Evolutionary conservation across 2,329 filamentous ascomycete genomes (phyloP).

Genomic region (Botrytis fabae): DNA sequence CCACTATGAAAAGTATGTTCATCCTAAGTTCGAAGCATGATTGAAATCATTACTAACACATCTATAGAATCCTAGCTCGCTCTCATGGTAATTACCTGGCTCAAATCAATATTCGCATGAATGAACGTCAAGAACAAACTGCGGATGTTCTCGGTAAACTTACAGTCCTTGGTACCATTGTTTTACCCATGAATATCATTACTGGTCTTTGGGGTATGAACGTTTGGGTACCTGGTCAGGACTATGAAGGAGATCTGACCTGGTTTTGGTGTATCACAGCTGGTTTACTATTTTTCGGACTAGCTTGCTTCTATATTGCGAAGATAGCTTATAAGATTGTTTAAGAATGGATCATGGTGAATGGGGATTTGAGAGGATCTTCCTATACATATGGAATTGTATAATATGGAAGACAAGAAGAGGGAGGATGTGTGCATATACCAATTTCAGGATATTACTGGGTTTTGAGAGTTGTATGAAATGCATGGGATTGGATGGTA

Average conservation of each 20-base stretch:
- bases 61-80: constrained; percentile 74
- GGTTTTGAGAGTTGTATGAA: not conserved
- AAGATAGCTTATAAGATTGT: constrained; percentile 41
- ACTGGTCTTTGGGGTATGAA: constrained; percentile 99
- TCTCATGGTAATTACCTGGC: constrained; percentile 98
- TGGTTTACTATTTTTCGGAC: constrained; percentile 74
- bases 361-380: not conserved
- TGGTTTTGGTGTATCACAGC: constrained; percentile 79
- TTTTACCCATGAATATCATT: constrained; percentile 98
- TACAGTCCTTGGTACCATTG: constrained; percentile 94
- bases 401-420: not conserved
- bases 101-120: constrained; percentile 99
- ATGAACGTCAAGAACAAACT: constrained; percentile 93
- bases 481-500: not conserved
- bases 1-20: constrained; percentile 88
- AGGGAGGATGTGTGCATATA: not conserved
- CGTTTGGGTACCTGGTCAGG: constrained; percentile 90
- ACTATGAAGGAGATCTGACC: constrained; percentile 68
- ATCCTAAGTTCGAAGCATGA: no score
- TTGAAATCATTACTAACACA: not conserved
- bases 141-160: constrained; percentile 92
- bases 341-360: constrained; percentile 16
- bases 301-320: constrained; percentile 61
- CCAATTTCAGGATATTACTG: not conserved
- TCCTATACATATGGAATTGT: not conserved